These are phyloP conservation scores for Ceratobasidium papillatum DNA, from an alignment of 1,284 basidiomycete species.

Conservation along the genomic window DNA sequence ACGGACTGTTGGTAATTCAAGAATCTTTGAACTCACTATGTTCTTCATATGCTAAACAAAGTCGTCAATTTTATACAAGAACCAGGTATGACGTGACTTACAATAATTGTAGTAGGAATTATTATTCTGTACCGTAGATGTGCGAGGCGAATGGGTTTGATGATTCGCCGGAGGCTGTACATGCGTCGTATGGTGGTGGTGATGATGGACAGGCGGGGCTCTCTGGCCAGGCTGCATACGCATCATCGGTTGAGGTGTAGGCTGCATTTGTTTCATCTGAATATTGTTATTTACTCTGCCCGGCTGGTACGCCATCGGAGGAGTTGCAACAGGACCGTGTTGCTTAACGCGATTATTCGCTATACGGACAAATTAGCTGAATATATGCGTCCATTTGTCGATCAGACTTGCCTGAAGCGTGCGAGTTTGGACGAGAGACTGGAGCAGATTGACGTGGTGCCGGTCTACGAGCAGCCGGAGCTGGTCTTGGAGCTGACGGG, in stretches of 20 bases:
- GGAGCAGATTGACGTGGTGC: not conserved
- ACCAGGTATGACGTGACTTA: not conserved
- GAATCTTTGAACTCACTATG: not conserved
- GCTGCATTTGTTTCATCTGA: not conserved
- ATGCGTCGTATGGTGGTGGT: not conserved
- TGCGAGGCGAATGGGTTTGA: not conserved
- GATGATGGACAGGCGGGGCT: not conserved
- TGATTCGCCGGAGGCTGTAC: not conserved
- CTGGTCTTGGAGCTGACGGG: not conserved
- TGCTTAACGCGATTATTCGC: not conserved
- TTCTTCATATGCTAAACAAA: slow-evolving; percentile 1
- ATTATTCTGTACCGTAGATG: not conserved
- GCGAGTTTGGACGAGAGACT: not conserved
- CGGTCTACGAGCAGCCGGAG: not conserved
- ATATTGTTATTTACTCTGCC: not conserved
- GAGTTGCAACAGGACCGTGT: not conserved
- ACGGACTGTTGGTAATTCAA: no score
- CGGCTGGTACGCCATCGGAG: not conserved
- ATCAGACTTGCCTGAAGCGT: not conserved
- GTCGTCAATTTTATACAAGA: not conserved
- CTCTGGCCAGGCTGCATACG: not conserved
- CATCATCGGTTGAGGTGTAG: not conserved
- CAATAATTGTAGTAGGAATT: not conserved
- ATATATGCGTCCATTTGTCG: not conserved
- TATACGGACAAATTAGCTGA: not conserved